These are phyloP conservation scores for Omphalotus olearius DNA, from an alignment of 1,284 basidiomycete genomes.

Conservation along the genomic window DNA sequence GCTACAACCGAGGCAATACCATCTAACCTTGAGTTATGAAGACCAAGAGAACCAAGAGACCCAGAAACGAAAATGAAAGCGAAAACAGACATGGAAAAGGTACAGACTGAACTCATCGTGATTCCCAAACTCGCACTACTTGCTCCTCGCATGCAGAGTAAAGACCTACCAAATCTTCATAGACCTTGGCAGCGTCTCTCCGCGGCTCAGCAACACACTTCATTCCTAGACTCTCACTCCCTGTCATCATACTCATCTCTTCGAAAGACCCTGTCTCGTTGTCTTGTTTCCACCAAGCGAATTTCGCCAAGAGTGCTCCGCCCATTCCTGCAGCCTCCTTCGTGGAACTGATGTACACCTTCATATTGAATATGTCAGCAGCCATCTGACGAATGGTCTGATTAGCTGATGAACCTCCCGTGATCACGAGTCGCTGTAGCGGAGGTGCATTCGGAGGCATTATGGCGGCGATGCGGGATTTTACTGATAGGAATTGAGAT, in stretches of 20 bases:
- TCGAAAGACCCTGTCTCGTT: conserved; percentile 54
- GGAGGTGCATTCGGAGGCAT: conserved; percentile 53
- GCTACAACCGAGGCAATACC: no score
- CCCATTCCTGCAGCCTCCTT: conserved; percentile 72
- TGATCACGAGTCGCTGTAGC: conserved; percentile 69
- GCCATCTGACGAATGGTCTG: conserved; percentile 69
- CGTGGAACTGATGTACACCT: conserved; percentile 63
- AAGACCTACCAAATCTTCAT: conserved; percentile 35
- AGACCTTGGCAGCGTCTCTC: conserved; percentile 33
- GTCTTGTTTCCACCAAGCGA: conserved; percentile 57
- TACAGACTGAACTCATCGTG: background rate
- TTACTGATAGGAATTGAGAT: conserved; percentile 82
- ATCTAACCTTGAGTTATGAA: background rate
- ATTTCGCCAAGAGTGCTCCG: conserved; percentile 66
- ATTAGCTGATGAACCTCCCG: conserved; percentile 81
- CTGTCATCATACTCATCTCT: conserved; percentile 48
- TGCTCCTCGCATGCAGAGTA: conserved; percentile 47
- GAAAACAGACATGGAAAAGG: no score
- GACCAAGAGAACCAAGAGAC: background rate
- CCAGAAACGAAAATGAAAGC: background rate
- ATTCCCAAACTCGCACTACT: conserved; percentile 22
- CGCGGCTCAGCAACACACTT: conserved; percentile 59
- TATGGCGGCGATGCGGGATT: conserved; percentile 64
- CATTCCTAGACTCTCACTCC: conserved; percentile 41
- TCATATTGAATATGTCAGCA: conserved; percentile 76